These are phyloP conservation scores for Citrullus mucosospermus DNA, from an alignment of 306 rosid genomes.

Conservation along the genomic window DNA sequence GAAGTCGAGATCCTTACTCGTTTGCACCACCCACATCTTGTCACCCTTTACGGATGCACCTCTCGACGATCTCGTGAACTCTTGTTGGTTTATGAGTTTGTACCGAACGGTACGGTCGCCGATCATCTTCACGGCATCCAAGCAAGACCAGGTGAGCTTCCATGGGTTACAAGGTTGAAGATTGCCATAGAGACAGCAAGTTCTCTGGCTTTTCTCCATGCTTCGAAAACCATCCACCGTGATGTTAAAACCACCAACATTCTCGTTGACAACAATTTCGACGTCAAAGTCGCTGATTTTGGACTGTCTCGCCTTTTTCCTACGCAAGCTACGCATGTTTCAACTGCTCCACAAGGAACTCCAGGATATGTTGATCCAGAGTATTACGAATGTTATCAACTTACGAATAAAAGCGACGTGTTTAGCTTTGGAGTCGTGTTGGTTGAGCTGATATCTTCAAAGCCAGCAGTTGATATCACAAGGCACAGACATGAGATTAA, in stretches of 20 bases:
- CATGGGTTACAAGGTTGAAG: conserved; percentile 52
- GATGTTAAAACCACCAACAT: conserved; percentile 76
- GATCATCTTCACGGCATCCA: conserved; percentile 65
- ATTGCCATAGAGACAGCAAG: conserved; percentile 67
- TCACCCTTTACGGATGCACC: conserved; percentile 71
- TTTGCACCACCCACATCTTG: conserved; percentile 58
- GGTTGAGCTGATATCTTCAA: conserved; percentile 62
- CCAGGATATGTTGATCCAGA: conserved; percentile 93
- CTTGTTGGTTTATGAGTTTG: conserved; percentile 63
- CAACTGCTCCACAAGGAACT: conserved; percentile 91
- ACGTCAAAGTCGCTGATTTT: conserved; percentile 83
- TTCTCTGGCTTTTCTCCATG: conserved; percentile 71
- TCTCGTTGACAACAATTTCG: conserved; percentile 48
- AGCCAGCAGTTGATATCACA: conserved; percentile 76
- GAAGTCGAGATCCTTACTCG: conserved; percentile 45
- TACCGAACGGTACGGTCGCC: conserved; percentile 73
- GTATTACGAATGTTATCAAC: conserved; percentile 59
- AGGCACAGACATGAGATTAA: conserved; percentile 73
- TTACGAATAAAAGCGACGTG: conserved; percentile 67
- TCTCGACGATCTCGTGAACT: conserved; percentile 67
- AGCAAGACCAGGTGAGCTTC: conserved; percentile 29
- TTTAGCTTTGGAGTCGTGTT: conserved; percentile 84
- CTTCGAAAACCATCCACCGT: conserved; percentile 53
- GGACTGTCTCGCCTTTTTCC: conserved; percentile 85
- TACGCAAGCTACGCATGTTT: conserved; percentile 34